Evolutionary conservation across 495 filamentous ascomycete species (phyloP), one percentile per base, ranked within the genome.

Genomic region (Staphylotrichum longicolle): DNA sequence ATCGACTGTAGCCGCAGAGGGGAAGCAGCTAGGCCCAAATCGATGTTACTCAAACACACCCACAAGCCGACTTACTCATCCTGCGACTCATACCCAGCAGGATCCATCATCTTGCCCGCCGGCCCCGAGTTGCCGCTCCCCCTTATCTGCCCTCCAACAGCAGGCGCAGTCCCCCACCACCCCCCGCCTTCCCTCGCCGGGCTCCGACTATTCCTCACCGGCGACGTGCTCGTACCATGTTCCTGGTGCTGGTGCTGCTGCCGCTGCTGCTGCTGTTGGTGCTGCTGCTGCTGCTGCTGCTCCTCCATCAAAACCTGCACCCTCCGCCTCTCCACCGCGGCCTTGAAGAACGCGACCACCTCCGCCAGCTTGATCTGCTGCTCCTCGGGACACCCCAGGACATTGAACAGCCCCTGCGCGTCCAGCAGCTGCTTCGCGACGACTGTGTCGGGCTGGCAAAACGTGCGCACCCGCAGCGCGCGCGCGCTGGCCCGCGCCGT

Each of bases 371-470:
- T 55, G 39, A 70, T 61, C 59, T 79, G 75, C n/a, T 73, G 27
- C 0, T 52, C 40, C 35, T 76, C 71, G 0, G 68, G 60, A 9
- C 62, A 64, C 14, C 73, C 71, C 4, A 81, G 61, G 8, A 78
- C 32, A 34, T 74, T 71, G 34, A 76, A 59, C n/a, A 81, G 57
- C 2, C 63, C 59, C 68, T 74, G 72, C 2, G 75, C 44, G 47
- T 79, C 78, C 7, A 76, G 49, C 7, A 81, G 63, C 54, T 78
- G 76, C 68, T 79, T 81, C 0, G 76, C 75, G 34, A 81, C 68
- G n/a, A 79, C 74, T 1, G 75, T 68, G 56, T 81, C 78, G 3
- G 78, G 77, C 49, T 80, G 75, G 66, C 78, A 80, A 55, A 70
- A 76, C 0, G 78, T 79, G 34, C 74, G 70, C 33, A 79, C 47